Evolutionary conservation across 2,329 filamentous ascomycete genomes (phyloP).

Genomic region (Thermothelomyces thermophilus): DNA sequence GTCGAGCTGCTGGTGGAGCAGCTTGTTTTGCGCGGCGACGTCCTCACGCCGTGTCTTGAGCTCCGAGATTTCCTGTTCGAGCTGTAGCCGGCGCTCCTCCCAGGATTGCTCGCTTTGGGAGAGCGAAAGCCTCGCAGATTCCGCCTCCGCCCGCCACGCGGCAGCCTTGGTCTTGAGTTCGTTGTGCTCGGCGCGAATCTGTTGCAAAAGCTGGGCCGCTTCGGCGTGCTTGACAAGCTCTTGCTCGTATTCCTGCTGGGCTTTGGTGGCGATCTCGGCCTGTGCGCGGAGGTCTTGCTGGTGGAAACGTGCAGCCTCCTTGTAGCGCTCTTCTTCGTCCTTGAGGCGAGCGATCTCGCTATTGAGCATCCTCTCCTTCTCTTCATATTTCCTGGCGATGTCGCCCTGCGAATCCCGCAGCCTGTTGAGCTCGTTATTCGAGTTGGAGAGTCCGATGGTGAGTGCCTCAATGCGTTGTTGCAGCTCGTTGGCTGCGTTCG

Average conservation of each 20-base stretch:
- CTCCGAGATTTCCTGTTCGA: slow-evolving; percentile 79
- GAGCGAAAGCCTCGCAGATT: slow-evolving; percentile 74
- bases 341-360: slow-evolving; percentile 74
- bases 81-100: slow-evolving; percentile 70
- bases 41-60: slow-evolving; percentile 75
- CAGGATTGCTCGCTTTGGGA: slow-evolving; percentile 80
- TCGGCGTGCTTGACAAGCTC: slow-evolving; percentile 94
- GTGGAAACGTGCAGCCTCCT: slow-evolving; percentile 73
- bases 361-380: slow-evolving; percentile 74
- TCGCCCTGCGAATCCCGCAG: slow-evolving; percentile 78
- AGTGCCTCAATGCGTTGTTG: slow-evolving; percentile 79
- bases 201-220: slow-evolving; percentile 78
- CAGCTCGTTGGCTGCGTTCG: slow-evolving; percentile 71
- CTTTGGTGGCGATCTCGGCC: slow-evolving; percentile 85
- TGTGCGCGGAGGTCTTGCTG: slow-evolving; percentile 90
- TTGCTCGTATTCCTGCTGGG: slow-evolving; percentile 91
- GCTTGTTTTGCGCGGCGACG: slow-evolving; percentile 78
- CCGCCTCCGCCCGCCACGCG: slow-evolving; percentile 69
- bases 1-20: slow-evolving; percentile 85
- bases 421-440: slow-evolving; percentile 74
- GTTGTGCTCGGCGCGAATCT: slow-evolving; percentile 72
- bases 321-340: slow-evolving; percentile 74
- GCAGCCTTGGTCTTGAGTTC: slow-evolving; percentile 73
- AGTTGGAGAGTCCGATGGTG: slow-evolving; percentile 69
- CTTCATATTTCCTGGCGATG: slow-evolving; percentile 60